Evolutionary conservation across 345 rosid genomes (phyloP).

Genomic region (Dipteronia dyeriana): DNA sequence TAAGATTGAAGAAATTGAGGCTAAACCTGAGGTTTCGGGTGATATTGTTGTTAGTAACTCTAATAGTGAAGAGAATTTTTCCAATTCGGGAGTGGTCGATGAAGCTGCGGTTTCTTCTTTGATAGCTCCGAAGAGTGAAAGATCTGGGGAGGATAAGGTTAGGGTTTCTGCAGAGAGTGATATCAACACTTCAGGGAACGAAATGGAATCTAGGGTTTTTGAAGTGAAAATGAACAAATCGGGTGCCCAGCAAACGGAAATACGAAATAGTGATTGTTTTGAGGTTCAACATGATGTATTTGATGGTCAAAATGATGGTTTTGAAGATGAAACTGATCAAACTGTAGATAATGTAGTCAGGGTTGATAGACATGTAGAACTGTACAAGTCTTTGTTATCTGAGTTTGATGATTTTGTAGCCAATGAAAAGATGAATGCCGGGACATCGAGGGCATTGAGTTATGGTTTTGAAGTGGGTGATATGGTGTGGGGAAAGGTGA

Average conservation of each 20-base stretch:
- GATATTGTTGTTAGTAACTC: conserved; percentile 16
- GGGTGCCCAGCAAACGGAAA: conserved; percentile 16
- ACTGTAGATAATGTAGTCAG: conserved; percentile 11
- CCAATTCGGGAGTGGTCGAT: conserved; percentile 13
- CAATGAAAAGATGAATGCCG: conserved; percentile 65
- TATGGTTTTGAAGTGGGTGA: conserved; percentile 91
- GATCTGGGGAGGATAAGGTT: conserved; percentile 31
- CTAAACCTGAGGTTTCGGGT: conserved; percentile 28
- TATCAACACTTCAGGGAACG: conserved; percentile 11
- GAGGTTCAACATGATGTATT: conserved; percentile 32
- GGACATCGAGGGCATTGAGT: conserved; percentile 70
- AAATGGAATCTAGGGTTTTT: conserved; percentile 33
- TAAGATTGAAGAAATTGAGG: conserved; percentile 21
- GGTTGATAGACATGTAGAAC: conserved; percentile 27
- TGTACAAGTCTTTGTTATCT: conserved; percentile 61
- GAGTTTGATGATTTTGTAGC: conserved; percentile 95
- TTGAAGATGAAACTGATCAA: conserved; percentile 20
- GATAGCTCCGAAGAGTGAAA: conserved; percentile 21
- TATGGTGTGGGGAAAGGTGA: conserved; percentile 99
- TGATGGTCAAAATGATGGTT: conserved; percentile 21
- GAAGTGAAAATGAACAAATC: conserved; percentile 28
- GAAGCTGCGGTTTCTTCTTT: conserved; percentile 26
- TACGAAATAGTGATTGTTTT: conserved; percentile 20
- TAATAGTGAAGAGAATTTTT: conserved; percentile 16
- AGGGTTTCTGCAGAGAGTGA: conserved; percentile 19